Conservation (phyloP, 2,329 filamentous ascomycete genomes). For the Eutypa lata region DNA sequence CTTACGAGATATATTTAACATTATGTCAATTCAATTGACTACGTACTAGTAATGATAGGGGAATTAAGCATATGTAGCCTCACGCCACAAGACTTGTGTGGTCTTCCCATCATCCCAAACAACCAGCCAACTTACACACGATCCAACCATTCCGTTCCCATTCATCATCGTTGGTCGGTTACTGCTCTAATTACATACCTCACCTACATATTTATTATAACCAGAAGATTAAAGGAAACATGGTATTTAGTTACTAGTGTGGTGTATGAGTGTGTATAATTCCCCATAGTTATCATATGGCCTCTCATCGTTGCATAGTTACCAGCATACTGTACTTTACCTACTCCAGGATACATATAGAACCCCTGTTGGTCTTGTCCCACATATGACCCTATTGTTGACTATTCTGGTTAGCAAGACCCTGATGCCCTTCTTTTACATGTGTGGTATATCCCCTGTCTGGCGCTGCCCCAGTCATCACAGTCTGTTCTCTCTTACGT, state of each 20-base stretch:
- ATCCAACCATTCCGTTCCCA: not conserved
- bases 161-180: not conserved
- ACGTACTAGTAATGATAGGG: not conserved
- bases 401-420: constrained; percentile 23
- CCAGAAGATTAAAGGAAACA: no score
- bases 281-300: not conserved
- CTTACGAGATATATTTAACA: no score
- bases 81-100: not conserved
- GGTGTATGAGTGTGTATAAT: not conserved
- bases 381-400: constrained; percentile 20
- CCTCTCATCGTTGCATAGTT: not conserved
- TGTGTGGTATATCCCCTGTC: not conserved
- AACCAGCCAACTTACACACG: not conserved
- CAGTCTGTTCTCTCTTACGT: constrained; percentile 15
- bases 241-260: no score
- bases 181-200: no score
- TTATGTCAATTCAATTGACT: no score
- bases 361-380: constrained; percentile 7
- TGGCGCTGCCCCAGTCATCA: not conserved
- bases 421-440: constrained; percentile 23
- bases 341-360: not conserved
- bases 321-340: no score
- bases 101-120: not conserved
- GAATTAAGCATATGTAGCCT: not conserved
- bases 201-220: no score